Percentiles rank a stretch among this genome's conserved stretches.
Conservation (phyloP, 192 early-diverging fungal genomes). For the Geranomyces michiganensis region DNA sequence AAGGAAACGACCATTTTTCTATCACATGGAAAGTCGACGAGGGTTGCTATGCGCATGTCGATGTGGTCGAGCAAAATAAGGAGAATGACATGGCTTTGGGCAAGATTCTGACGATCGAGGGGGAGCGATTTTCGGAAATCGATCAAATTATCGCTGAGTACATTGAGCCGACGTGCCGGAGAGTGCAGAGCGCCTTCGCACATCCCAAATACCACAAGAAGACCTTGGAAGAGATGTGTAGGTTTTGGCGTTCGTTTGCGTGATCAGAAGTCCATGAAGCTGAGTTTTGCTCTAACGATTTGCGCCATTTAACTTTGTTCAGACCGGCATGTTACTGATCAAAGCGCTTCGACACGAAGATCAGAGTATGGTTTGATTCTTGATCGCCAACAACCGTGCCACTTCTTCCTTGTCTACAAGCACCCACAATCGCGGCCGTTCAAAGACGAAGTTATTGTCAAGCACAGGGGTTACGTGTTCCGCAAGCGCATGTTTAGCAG, state of each 20-base stretch:
- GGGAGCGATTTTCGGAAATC: conserved; percentile 76
- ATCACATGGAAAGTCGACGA: conserved; percentile 94
- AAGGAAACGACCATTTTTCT: conserved; percentile 84
- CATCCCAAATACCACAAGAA: conserved; percentile 79
- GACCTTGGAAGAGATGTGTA: conserved; percentile 59
- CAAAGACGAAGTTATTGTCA: conserved; percentile 75
- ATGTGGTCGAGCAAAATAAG: conserved; percentile 72
- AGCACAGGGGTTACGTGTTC: conserved; percentile 76
- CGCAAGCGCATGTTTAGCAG: conserved; percentile 68
- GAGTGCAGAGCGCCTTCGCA: conserved; percentile 68
- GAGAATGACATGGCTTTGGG: conserved; percentile 74
- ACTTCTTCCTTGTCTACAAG: conserved; percentile 78
- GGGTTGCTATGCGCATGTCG: conserved; percentile 86
- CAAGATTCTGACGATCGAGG: conserved; percentile 67
- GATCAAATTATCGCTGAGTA: conserved; percentile 90
- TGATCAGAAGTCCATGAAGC: too few species aligned
- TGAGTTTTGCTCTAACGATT: not conserved
- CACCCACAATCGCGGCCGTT: conserved; percentile 62
- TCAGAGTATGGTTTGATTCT: conserved; percentile 85
- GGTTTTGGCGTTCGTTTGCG: conserved; percentile 41
- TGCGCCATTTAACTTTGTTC: conserved; percentile 13
- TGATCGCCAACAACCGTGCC: conserved; percentile 67
- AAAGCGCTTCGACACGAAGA: conserved; percentile 59
- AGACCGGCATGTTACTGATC: conserved; percentile 46
- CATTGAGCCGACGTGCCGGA: conserved; percentile 79